These are phyloP conservation scores for Ogataea sp. DNA, from an alignment of 805 yeast genomes.

Conservation along the genomic window DNA sequence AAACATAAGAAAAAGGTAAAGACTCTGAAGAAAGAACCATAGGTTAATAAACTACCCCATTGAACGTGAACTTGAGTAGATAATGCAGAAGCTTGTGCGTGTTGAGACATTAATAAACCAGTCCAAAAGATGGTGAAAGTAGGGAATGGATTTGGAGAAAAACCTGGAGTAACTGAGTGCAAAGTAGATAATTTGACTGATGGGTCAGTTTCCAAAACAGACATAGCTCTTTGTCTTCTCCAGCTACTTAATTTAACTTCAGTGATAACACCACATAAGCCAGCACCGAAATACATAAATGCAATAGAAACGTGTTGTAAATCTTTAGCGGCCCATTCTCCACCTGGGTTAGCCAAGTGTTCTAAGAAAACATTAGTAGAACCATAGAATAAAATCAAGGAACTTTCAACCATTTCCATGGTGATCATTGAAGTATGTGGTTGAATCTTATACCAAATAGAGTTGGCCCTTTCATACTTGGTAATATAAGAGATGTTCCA, in stretches of 20 bases:
- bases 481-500: constrained; percentile 56
- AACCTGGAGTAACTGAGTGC: constrained; percentile 53
- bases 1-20: constrained; percentile 51
- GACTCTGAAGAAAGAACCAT: constrained; percentile 72
- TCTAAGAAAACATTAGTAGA: constrained; percentile 84
- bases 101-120: constrained; percentile 91
- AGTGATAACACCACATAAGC: constrained; percentile 79
- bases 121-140: constrained; percentile 93
- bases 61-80: constrained; percentile 80
- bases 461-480: constrained; percentile 12
- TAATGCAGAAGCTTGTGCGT: constrained; percentile 71
- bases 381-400: constrained; percentile 81
- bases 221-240: constrained; percentile 32
- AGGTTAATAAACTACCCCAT: constrained; percentile 86
- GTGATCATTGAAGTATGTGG: constrained; percentile 42
- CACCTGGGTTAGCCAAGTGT: constrained; percentile 72
- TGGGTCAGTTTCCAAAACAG: constrained; percentile 11
- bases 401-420: constrained; percentile 80
- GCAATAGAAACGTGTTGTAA: constrained; percentile 88
- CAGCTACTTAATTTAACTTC: constrained; percentile 60
- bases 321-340: constrained; percentile 84
- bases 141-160: constrained; percentile 92
- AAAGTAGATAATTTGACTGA: constrained; percentile 10
- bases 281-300: constrained; percentile 85
- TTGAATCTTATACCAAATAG: constrained; percentile 31